These are phyloP conservation scores for Neoboletus brunneissimus DNA, from an alignment of 768 basidiomycete genomes.

Conservation along the genomic window DNA sequence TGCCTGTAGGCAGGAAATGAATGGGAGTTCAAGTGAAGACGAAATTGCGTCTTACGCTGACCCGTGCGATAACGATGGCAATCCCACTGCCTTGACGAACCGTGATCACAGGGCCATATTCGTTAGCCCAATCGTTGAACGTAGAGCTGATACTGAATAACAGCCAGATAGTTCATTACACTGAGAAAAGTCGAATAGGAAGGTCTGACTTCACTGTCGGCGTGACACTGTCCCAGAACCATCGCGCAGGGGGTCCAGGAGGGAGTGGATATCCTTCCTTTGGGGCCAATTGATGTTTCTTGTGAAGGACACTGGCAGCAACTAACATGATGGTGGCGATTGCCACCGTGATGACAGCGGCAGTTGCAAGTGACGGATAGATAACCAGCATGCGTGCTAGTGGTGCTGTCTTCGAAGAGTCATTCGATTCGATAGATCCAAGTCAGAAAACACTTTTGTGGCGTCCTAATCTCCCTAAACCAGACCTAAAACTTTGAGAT, in stretches of 20 bases:
- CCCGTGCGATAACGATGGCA: slow-evolving; percentile 18
- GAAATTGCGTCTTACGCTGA: slow-evolving; percentile 11
- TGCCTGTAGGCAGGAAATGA: slow-evolving; percentile 32
- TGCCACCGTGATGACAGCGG: background rate
- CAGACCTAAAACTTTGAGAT: too few species aligned
- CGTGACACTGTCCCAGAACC: slow-evolving; percentile 8
- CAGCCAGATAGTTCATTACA: background rate
- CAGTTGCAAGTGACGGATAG: background rate
- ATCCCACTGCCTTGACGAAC: slow-evolving; percentile 44
- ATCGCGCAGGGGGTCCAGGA: slow-evolving; percentile 13
- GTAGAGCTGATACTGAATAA: slow-evolving; percentile 17
- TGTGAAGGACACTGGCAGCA: background rate
- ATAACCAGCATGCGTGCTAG: background rate
- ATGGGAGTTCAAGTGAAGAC: background rate
- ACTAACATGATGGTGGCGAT: background rate
- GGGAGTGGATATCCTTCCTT: slow-evolving; percentile 13
- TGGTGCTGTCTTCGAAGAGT: background rate
- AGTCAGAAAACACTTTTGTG: too few species aligned
- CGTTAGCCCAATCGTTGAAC: slow-evolving; percentile 51
- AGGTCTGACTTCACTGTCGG: slow-evolving; percentile 10
- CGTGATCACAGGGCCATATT: slow-evolving; percentile 59
- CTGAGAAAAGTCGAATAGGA: background rate
- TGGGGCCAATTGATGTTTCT: background rate
- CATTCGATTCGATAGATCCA: too few species aligned
- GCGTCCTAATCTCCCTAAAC: too few species aligned